A percentile compares a stretch with the other conserved stretches of the same genome.
Conservation (phyloP, 257 asterid species). For the Phtheirospermum japonicum region DNA sequence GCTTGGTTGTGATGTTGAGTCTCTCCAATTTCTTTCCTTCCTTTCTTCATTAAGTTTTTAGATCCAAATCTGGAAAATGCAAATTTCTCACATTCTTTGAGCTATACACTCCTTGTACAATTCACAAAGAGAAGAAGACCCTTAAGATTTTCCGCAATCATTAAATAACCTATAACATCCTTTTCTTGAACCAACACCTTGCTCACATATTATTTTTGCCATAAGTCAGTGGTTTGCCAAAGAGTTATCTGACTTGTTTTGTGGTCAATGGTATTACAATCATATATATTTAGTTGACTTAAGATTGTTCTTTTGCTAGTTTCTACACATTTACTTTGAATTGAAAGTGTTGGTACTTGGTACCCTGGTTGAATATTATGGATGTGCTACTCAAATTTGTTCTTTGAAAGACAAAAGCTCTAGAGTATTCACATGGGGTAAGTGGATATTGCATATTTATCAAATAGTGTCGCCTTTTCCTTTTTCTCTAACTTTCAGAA, state of each 20-base stretch:
- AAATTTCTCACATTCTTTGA: conserved; percentile 4
- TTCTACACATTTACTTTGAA: not conserved
- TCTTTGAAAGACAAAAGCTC: not conserved
- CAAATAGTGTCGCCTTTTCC: not conserved
- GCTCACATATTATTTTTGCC: not conserved
- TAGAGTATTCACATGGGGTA: not conserved
- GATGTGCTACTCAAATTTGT: not conserved
- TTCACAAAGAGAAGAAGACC: conserved; percentile 4
- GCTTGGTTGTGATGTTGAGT: conserved; percentile 7
- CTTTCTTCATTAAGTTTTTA: not conserved
- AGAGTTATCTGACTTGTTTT: conserved; percentile 5
- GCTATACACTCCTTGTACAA: conserved; percentile 4
- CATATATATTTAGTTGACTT: conserved; percentile 8
- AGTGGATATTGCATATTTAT: not conserved
- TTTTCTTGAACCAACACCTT: not conserved
- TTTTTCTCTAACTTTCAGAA: not conserved
- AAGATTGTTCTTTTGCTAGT: not conserved
- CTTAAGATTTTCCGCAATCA: conserved; percentile 5
- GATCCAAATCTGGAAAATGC: not conserved
- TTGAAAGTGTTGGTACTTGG: not conserved
- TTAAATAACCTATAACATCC: not conserved
- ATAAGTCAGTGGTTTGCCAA: conserved; percentile 2
- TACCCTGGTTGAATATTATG: not conserved
- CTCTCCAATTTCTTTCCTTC: not conserved
- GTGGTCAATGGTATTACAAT: not conserved